Evolutionary conservation across 805 yeast genomes (phyloP), one percentile per base, ranked within the genome.

Genomic region (Lachancea meyersii): DNA sequence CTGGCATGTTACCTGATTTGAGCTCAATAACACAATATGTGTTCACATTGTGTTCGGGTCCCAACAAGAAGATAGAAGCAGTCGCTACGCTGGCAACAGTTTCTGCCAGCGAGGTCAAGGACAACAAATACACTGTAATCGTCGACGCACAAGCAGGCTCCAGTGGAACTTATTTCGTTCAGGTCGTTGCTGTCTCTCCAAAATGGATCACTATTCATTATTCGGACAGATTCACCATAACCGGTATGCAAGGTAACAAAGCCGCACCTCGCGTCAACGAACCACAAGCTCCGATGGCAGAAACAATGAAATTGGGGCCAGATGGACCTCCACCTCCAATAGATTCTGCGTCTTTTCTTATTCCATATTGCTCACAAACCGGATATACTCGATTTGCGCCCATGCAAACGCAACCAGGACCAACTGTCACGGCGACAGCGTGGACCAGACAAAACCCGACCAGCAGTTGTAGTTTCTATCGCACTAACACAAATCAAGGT

Each of bases 371-470:
- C 4, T 50, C 54, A 50, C 97, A 89, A 66, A 81, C 86, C 1
- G 95, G 95, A 14, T 58, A 50, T 14, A 77, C 83, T 6, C 77
- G 84, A 51, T 86, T 67, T 62, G 97, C 97, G 1, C 96, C 96
- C 38, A 86, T 86, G 95, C 97, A 89, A 65, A 58, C 69, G 35
- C 95, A 86, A 62, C 97, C 97, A 5, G 85, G 84, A 3, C 55
- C 83, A 1, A 67, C 65, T 7, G 76, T 86, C 33, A 82, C 95
- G 0, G 75, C 69, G 31, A 70, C 80, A 6, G 61, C 78, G 5
- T 82, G 88, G 80, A 61, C 80, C 5, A 73, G 80, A 54, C 68
- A 77, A 48, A 77, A 66, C 60, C 80, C 91, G 16, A 75, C 94
- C 1, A 76, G 87, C 37, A 67, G 83, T 0, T 81, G 74, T 41